A percentile compares a stretch with the other conserved stretches of the same genome.
Conservation (phyloP, 441 rosid species). For the Croton laevigatus region DNA sequence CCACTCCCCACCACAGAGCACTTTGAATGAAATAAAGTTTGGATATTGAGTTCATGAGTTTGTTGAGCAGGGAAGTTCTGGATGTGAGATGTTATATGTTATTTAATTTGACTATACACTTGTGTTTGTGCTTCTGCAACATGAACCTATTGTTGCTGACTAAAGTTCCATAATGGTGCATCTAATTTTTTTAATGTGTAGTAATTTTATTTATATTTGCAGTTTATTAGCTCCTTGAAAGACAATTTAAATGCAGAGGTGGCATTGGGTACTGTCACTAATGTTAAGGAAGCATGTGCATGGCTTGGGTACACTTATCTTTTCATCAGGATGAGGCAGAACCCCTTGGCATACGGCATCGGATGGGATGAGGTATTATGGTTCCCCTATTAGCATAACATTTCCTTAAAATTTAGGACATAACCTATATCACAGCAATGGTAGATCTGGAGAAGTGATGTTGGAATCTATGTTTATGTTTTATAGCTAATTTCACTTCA, state of each 20-base stretch:
- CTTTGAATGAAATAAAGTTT: background rate
- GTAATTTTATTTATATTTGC: conserved; percentile 34
- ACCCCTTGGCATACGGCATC: conserved; percentile 96
- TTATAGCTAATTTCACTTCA: background rate
- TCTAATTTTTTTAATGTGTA: background rate
- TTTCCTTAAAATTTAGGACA: background rate
- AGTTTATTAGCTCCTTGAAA: conserved; percentile 94
- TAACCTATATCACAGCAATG: background rate
- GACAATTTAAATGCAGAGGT: conserved; percentile 98
- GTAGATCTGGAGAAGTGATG: conserved; percentile 8
- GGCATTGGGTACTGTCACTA: conserved; percentile 97
- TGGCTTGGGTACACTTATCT: conserved; percentile 99
- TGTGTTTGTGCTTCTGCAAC: background rate
- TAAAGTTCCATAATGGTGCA: background rate
- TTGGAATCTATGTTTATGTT: background rate
- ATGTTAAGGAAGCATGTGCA: conserved; percentile 98
- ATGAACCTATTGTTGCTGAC: conserved; percentile 2
- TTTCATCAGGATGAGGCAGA: conserved; percentile 93
- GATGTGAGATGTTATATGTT: background rate
- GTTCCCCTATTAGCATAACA: conserved; percentile 3
- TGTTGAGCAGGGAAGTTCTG: background rate
- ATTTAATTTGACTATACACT: background rate
- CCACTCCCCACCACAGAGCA: background rate
- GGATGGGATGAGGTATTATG: conserved; percentile 97
- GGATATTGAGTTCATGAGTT: background rate